Evolutionary conservation across 2,329 filamentous ascomycete species (phyloP), one percentile per base, ranked within the genome.

Genomic region (Lasiodiplodia gonubiensis): DNA sequence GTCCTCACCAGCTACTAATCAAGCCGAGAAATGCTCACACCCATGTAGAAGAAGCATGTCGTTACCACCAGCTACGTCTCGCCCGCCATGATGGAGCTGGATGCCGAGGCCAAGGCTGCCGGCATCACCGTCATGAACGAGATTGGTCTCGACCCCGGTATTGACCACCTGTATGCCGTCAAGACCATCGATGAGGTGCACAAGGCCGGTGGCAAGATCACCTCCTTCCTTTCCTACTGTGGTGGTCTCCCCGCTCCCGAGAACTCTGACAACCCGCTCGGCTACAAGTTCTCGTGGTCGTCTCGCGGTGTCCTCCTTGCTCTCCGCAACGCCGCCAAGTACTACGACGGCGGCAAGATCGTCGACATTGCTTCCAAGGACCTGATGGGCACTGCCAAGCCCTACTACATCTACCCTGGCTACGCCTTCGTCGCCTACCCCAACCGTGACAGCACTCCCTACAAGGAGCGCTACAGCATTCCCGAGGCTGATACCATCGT

Each of bases 41-140:
- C 48, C 65, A n/a, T 33, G 54, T 25, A 67, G 65, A 97, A 97
- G 91, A 97, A 94, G 87, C 84, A 98, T 84, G 93, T 98, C 69
- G 94, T 98, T 76, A 97, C 94, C 68, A 97, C 94, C 35, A 93
- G 89, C 71, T 98, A 98, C 78, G 92, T 97, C 72, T 96, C 92
- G 4, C 93, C 93, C 3, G 92, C 92, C 71, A 97, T 97, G 93
- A 81, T 90, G 82, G 94, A 94, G 84, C 88, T 98, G 61, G 91
- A 97, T 75, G 84, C 89, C 74, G 84, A 90, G 74, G 89, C 87
- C 79, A 97, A 97, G 86, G 91, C 90, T 70, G 94, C 94, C 21
- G 94, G 93, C 69, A 97, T 97, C 78, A 97, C 93, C 12, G 94
- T 97, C 77, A 94, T 97, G 91, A 97, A 98, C 82, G 94, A 98